phyloP scores from a whole-genome alignment of 352 stramenopile genomes.

The Pythium rishiriense region DNA sequence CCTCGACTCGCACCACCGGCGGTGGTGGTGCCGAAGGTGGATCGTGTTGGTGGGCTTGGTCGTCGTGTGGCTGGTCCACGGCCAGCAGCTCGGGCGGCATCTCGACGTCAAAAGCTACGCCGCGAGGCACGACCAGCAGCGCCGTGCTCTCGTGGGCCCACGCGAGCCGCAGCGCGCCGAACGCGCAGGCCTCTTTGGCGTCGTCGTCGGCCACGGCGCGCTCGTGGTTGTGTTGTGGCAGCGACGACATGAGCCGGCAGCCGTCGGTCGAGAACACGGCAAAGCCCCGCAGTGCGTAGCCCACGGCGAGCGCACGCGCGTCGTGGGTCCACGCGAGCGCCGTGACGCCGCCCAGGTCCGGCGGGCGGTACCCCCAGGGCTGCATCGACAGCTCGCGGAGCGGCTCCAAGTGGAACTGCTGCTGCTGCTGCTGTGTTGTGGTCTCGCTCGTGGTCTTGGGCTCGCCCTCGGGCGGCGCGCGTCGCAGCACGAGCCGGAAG shows the following conservation, averaged over 20 bases:
- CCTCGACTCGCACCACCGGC: conserved; percentile 7
- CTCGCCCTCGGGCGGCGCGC: not conserved
- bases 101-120: conserved; percentile 41
- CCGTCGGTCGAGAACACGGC: conserved; percentile 79
- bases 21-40: not conserved
- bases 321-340: conserved; percentile 71
- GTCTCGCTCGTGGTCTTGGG: not conserved
- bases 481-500: conserved; percentile 51
- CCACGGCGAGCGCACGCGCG: conserved; percentile 55
- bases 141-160: conserved; percentile 67
- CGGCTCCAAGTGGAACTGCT: conserved; percentile 47
- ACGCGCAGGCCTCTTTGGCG: conserved; percentile 58
- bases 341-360: conserved; percentile 61
- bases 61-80: not conserved
- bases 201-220: conserved; percentile 25
- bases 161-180: conserved; percentile 56
- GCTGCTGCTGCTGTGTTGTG: not conserved
- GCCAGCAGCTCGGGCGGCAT: conserved; percentile 22
- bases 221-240: conserved; percentile 76
- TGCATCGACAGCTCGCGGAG: conserved; percentile 62
- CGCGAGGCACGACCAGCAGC: conserved; percentile 61
- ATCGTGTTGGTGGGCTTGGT: too few relatives aligned
- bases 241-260: conserved; percentile 79
- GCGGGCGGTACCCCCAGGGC: conserved; percentile 58
- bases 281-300: conserved; percentile 74